phyloP scores from a whole-genome alignment of 2,329 filamentous ascomycete genomes.

The Aspergillus pseudonomiae region DNA sequence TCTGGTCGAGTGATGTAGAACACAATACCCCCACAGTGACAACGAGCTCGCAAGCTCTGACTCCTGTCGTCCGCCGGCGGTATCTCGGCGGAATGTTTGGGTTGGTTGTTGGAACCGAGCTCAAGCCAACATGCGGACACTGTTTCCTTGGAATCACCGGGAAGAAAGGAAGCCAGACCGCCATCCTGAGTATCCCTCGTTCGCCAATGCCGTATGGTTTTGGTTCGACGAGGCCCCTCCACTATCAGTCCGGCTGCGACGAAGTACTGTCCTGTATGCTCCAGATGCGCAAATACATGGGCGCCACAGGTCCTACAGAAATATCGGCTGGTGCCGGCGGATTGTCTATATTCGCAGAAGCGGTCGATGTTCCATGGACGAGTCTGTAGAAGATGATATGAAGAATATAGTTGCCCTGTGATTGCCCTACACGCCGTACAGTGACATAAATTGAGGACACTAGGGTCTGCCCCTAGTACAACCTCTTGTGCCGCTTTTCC shows the following conservation, averaged over 20 bases:
- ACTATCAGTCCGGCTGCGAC: conserved; percentile 38
- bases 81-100: neutral
- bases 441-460: conserved; percentile 51
- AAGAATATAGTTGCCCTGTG: conserved; percentile 51
- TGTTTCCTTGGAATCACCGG: conserved; percentile 18
- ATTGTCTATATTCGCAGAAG: conserved; percentile 50
- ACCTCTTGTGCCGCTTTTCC: conserved; percentile 28
- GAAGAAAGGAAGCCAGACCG: conserved; percentile 31
- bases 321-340: conserved; percentile 46
- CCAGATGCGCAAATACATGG: conserved; percentile 40
- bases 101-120: conserved; percentile 4
- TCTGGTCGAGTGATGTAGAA: conserved; percentile 63
- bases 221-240: conserved; percentile 21
- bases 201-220: conserved; percentile 33
- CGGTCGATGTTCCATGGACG: conserved; percentile 36
- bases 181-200: conserved; percentile 32
- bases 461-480: conserved; percentile 25
- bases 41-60: conserved; percentile 47
- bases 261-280: conserved; percentile 30
- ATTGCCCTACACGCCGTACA: conserved; percentile 55
- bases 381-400: conserved; percentile 46
- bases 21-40: conserved; percentile 59
- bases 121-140: conserved; percentile 26
- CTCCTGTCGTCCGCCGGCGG: conserved; percentile 13
- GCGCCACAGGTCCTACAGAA: conserved; percentile 57